Base-by-base conservation (phyloP, 176 grass and related monocot genomes). In the Aechmea fasciata region DNA sequence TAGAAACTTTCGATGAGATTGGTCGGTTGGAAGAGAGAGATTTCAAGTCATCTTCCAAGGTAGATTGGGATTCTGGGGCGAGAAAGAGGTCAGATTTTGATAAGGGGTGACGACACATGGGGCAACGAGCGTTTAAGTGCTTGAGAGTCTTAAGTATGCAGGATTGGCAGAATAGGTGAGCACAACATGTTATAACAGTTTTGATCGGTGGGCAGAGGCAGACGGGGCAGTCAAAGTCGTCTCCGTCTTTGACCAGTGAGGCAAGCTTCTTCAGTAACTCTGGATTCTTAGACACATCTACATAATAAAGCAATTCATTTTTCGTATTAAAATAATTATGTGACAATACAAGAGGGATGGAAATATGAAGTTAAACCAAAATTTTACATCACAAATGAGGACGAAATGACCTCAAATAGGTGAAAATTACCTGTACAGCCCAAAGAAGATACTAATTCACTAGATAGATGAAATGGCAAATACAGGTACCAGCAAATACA, bases 221-320 rank as follows among this genome's bases (percentile, higher is more conserved):
- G 63, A 97, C 81, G 22, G 93, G 93, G 73, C 93, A 97, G 49
- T 92, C 89, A 1, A 97, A 97, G 74, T 97, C 93, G 67, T 97
- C 93, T 81, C 93, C 89, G 57, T 97, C 93, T 51, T 87, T 81
- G 57, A 90, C 85, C 78, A 97, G 70, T 13, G 74, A 92, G 5
- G 83, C 86, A 13, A 97, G 74, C 77, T 97, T 97, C 81, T 97
- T 92, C 71, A 92, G 73, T 53, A 97, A 75, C 69, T 92, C 86
- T 63, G 89, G 86, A 49, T 77, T 87, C 7, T 77, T 82, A n/a
- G 93, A 79, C 24, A 92, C 93, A 77, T 97, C 93, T 97, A 79
- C 48, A 73, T 53, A 2, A 73, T 53, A 2, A 75, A 52, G 41
- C 14, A 73, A 75, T 70, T 63, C 33, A 41, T 73, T 24, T 41